Conservation (phyloP, 2,329 filamentous ascomycete genomes). For the Colletotrichum coccodes region DNA sequence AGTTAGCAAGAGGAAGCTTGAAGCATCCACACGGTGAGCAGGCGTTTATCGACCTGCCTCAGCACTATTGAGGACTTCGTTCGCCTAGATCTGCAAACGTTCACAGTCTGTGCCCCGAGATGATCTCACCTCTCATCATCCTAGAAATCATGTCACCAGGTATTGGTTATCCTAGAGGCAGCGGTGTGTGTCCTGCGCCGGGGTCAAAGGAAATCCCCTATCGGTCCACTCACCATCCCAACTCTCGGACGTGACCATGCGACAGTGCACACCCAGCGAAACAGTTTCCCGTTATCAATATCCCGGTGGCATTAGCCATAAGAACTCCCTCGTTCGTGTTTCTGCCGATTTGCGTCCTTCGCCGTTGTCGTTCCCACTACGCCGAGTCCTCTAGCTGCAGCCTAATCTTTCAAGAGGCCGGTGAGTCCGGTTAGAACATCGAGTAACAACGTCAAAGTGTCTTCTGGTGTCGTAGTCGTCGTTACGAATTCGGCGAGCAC, state of each 20-base stretch:
- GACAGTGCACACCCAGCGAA: conserved; percentile 20
- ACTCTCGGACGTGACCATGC: conserved; percentile 18
- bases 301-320: conserved; percentile 25
- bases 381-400: neutral
- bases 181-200: conserved; percentile 25
- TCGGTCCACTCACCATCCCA: conserved; percentile 18
- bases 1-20: conserved; percentile 11
- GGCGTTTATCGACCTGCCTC: conserved; percentile 5
- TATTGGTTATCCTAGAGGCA: conserved; percentile 11
- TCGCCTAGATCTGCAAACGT: conserved; percentile 9
- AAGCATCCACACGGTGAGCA: conserved; percentile 11
- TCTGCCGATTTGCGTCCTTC: neutral
- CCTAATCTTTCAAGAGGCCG: neutral
- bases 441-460: neutral
- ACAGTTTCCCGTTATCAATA: conserved; percentile 20
- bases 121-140: conserved; percentile 21
- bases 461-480: neutral
- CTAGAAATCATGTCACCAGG: neutral
- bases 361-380: neutral
- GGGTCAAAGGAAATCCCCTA: conserved; percentile 1
- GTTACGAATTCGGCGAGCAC: neutral
- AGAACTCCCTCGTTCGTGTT: neutral
- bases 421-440: neutral
- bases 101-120: neutral
- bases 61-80: neutral